Conservation (phyloP, 768 basidiomycete genomes). For the Infundibulicybe gibba region DNA sequence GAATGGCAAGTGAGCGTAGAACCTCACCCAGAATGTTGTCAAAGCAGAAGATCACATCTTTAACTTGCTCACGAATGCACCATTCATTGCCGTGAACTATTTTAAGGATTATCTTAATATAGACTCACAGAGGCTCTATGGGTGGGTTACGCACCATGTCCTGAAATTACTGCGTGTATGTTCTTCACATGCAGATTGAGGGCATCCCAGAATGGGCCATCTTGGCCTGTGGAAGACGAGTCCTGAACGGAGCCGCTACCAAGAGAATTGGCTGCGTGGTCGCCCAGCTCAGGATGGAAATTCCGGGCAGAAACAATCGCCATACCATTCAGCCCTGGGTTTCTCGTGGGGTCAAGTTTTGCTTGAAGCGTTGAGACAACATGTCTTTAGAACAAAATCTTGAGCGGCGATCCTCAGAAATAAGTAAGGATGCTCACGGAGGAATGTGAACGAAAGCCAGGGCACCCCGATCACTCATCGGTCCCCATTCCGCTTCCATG, state of each 20-base stretch:
- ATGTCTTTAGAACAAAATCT: constrained; percentile 22
- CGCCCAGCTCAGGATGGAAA: neutral
- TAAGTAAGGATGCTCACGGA: constrained; percentile 39
- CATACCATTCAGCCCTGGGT: constrained; percentile 42
- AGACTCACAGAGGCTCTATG: neutral
- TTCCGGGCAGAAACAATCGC: neutral
- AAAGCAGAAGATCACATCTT: constrained; percentile 70
- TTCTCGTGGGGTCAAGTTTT: constrained; percentile 25
- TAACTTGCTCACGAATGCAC: constrained; percentile 65
- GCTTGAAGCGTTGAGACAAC: constrained; percentile 32
- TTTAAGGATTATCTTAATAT: neutral
- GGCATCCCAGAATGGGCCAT: constrained; percentile 60
- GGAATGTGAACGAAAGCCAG: constrained; percentile 77
- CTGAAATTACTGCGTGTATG: constrained; percentile 63
- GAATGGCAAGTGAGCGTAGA: neutral
- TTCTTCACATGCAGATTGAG: constrained; percentile 59
- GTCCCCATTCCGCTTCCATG: constrained; percentile 62
- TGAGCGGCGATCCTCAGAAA: neutral
- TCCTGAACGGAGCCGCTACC: constrained; percentile 58
- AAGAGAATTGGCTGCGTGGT: constrained; percentile 45
- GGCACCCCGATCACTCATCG: constrained; percentile 45
- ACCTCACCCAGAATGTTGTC: constrained; percentile 70
- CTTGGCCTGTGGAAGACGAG: constrained; percentile 35
- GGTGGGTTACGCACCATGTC: constrained; percentile 46
- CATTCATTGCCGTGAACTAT: constrained; percentile 78